These are phyloP conservation scores for Penicillium sp. DNA, from an alignment of 2,329 filamentous ascomycete genomes.

Conservation along the genomic window DNA sequence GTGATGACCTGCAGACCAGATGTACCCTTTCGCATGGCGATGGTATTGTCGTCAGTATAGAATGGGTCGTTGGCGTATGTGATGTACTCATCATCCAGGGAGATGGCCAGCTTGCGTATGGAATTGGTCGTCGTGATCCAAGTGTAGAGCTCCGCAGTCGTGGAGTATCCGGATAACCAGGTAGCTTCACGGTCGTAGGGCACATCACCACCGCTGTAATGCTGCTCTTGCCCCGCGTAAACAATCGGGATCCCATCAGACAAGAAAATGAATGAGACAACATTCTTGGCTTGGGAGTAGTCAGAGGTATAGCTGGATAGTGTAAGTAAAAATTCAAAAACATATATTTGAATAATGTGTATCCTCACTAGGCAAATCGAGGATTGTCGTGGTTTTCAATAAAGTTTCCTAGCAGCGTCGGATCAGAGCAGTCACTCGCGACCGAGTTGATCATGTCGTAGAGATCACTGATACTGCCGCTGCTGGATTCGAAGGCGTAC, in stretches of 20 bases:
- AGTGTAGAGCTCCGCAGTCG: conserved; percentile 50
- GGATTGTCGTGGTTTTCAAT: conserved; percentile 63
- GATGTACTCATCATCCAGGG: conserved; percentile 37
- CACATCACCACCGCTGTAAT: conserved; percentile 53
- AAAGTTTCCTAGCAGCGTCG: conserved; percentile 55
- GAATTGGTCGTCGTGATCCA: conserved; percentile 52
- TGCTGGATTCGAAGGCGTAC: conserved; percentile 34
- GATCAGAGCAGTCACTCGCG: conserved; percentile 41
- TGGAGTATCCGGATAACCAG: conserved; percentile 56
- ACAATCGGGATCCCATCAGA: conserved; percentile 63
- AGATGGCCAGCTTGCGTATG: conserved; percentile 50
- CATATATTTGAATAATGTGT: neutral
- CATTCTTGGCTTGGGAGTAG: conserved; percentile 57
- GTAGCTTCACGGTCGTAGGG: conserved; percentile 58
- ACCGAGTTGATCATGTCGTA: conserved; percentile 37
- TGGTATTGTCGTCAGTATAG: conserved; percentile 44
- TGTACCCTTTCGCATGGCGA: conserved; percentile 45
- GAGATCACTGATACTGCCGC: conserved; percentile 37
- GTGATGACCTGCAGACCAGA: conserved; percentile 44
- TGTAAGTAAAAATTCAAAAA: neutral
- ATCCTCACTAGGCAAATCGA: conserved; percentile 48
- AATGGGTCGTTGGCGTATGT: conserved; percentile 36
- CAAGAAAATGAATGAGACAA: conserved; percentile 61
- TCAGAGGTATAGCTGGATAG: conserved; percentile 31
- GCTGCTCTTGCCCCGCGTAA: conserved; percentile 68